phyloP scores from a whole-genome alignment of 495 filamentous ascomycete species.

The Trichoderma virens region DNA sequence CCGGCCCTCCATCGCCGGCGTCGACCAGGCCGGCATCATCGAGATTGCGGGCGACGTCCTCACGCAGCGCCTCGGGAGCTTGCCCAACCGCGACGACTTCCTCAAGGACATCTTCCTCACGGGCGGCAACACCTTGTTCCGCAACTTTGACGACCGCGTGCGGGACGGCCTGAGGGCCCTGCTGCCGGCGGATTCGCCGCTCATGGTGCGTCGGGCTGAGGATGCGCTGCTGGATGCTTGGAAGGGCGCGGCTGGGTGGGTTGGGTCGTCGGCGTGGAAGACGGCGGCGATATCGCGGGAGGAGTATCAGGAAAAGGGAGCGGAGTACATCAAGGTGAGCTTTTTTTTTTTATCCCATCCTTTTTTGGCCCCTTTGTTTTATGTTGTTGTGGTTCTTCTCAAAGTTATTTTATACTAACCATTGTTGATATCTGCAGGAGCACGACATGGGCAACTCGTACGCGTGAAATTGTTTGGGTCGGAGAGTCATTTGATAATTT shows the following conservation, averaged over 20 bases:
- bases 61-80: conserved; percentile 58
- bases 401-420: conserved; percentile 7
- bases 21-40: conserved; percentile 88
- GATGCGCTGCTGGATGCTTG: conserved; percentile 81
- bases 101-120: conserved; percentile 87
- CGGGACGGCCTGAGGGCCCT: conserved; percentile 60
- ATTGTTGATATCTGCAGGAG: conserved; percentile 43
- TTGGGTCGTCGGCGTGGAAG: conserved; percentile 39
- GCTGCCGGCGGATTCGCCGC: conserved; percentile 56
- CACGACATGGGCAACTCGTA: conserved; percentile 73
- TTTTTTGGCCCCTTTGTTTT: background rate
- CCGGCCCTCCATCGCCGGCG: conserved; percentile 82
- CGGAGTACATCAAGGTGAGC: conserved; percentile 76
- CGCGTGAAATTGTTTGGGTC: conserved; percentile 12
- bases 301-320: conserved; percentile 78
- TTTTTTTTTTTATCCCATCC: conserved; percentile 4
- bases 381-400: background rate
- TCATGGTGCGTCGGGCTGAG: conserved; percentile 60
- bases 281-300: conserved; percentile 52
- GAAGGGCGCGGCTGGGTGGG: conserved; percentile 86
- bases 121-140: conserved; percentile 83
- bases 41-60: conserved; percentile 85
- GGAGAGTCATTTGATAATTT: background rate
- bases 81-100: conserved; percentile 52
- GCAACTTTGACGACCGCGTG: conserved; percentile 79